Evolutionary conservation across 495 filamentous ascomycete species (phyloP), one percentile per base, ranked within the genome.

Genomic region (Daldinia bambusicola): DNA sequence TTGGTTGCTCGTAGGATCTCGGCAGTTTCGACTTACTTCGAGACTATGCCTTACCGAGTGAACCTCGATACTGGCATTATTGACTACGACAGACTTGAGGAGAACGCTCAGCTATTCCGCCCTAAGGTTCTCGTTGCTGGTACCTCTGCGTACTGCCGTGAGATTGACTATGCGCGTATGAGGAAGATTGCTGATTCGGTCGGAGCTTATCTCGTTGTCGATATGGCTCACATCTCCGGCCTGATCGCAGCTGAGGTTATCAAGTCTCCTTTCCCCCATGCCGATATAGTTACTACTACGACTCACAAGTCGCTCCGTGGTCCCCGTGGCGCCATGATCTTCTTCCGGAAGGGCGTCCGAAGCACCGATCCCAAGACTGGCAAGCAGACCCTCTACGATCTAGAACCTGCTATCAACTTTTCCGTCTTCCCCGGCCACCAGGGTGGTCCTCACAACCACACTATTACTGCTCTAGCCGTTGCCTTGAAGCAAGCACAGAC

Each of bases 231-330:
- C 82, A 98, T 99, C 78, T 98, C 96, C 16, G 96, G 96, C 72
- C 87, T 99, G 52, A 91, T 98, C 61, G 92, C 96, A 70, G 92
- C 92, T 66, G 93, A 90, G 74, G 95, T 97, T 76, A 97, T 98
- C 74, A 93, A 95, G 67, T 93, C 92, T 60, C 96, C 96, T 31
- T 99, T 99, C 85, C 85, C 90, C 71, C 87, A 97, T 75, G 94
- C 95, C 65, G 96, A 98, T 80, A 92, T 99, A 61, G 96, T 99
- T 63, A 99, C 96, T 68, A 99, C 96, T 63, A 99, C 96, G 64
- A 99, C 96, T 55, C 96, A 99, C 89, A 99, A 99, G 89, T 97
- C 94, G 56, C 92, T 99, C 75, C 93, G 96, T 85, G 96, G 96
- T 59, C 96, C 96, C 61, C 92, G 96, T 82, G 96, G 96, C 79